Base-by-base conservation (phyloP, 2,329 filamentous ascomycete genomes). In the Phialemonium atrogriseum region DNA sequence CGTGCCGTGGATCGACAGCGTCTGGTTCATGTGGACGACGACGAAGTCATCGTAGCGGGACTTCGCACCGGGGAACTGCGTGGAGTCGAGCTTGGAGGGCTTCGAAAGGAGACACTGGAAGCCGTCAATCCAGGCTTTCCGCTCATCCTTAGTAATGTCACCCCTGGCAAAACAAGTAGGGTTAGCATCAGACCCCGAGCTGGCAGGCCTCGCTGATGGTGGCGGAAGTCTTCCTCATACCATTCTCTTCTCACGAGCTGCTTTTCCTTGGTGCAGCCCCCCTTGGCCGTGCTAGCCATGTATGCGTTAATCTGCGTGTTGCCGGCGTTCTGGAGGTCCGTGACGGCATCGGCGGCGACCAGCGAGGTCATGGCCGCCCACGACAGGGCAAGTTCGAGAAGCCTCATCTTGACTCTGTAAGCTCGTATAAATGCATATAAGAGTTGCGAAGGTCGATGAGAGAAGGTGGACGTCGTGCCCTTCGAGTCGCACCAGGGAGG, bases 1-100 rank as follows among this genome's bases (percentile, higher is more conserved):
- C 6, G 52, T 56, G 30, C 39, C 38, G 32, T 57, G 47, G 33
- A 52, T 52, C 17, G 28, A 36, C 32, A 48, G 25, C 5, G 44
- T 51, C 41, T 50, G 52, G 43, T 58, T 55, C 39, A 59, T 53
- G 40, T 59, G 55, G 11, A 55, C 49, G 21, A 47, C 54, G 6
- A 58, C 54, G 40, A 59, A 59, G 46, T 59, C 56, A 22, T 56
- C 52, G 33, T 53, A 56, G 18, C 51, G 43, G 20, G 44, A 45
- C 41, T 46, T 49, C 33, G 50, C 46, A 12, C 54, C 54, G 6
- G 54, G 52, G 29, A 44, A 54, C 42, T 48, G 37, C 7, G 29
- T 35, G 4, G 40, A 35, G 30, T 49, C 43, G 16, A 50, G 40
- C 33, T 48, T 54, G n/a, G 54, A 52, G 7, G 55, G 54, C 38